Evolutionary conservation across 1,284 basidiomycete species (phyloP), one percentile per base, ranked within the genome.

Genomic region (Cryptococcus wingfieldii): DNA sequence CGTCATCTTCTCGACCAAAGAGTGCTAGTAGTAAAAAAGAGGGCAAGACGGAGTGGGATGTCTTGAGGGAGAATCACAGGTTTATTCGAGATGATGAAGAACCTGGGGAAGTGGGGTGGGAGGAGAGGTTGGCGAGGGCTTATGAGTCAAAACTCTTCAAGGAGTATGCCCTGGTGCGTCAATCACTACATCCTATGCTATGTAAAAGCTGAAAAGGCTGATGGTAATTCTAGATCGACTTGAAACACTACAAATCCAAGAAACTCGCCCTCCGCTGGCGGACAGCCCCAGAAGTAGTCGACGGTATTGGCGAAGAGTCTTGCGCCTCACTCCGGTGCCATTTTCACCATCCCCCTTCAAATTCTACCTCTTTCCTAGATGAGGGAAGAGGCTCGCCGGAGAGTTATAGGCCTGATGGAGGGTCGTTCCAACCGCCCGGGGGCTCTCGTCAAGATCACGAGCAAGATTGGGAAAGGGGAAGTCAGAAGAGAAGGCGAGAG

Each of bases 221-320:
- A 8, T 34, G 16, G n/a, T 23, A 50, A 27, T 7, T 31, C 34
- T 53, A 74, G 73, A 90, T 92, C 70, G 90, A 96, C 76, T 78
- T 96, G 60, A 95, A 95, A 77, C 92, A 95, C 71, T 95, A 88
- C 81, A 94, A 92, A 77, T 86, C 87, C 0, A 89, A 90, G n/a
- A 86, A 87, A 85, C 86, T 96, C 70, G 85, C 91, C 0, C 79
- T 96, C 5, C 85, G 93, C 5, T 97, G 93, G 92, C 82, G 92
- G 37, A 92, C 90, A 0, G 91, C 94, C 67, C 78, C 81, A 3
- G 93, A 97, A 75, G 91, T 96, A 9, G 78, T 96, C 3, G 83
- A 84, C 1, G 88, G 88, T 12, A 82, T 85, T 3, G 92, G 92
- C 0, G 89, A 94, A 72, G 83, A 83, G 5, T 89, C 89, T 0